phyloP scores from a whole-genome alignment of 73 alveolate species.

The Paramecium sexaurelia region DNA sequence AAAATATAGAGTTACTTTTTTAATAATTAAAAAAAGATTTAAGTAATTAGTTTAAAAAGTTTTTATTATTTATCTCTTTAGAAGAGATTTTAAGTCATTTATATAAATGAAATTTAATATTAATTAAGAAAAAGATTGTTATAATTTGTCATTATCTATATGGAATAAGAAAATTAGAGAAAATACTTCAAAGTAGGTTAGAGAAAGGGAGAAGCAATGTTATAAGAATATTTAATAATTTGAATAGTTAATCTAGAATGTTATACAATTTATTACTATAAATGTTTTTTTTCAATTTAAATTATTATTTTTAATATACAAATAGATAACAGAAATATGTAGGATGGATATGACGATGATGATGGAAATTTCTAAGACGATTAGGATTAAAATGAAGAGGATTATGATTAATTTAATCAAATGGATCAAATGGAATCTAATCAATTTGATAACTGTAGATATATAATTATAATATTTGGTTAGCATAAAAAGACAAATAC shows the following conservation, averaged over 20 bases:
- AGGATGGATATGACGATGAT: constrained; percentile 43
- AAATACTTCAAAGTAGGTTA: too few species aligned
- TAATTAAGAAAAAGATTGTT: too few species aligned
- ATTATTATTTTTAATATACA: not conserved
- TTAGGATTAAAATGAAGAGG: constrained; percentile 37
- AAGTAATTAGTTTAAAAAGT: too few species aligned
- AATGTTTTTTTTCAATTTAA: not conserved
- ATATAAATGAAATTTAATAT: too few species aligned
- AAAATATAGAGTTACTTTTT: too few species aligned
- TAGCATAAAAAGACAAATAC: not conserved
- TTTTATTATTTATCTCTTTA: too few species aligned
- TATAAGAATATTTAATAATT: not conserved
- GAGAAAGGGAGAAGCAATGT: too few species aligned
- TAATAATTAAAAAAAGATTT: too few species aligned
- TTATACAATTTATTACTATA: not conserved
- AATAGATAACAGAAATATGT: not conserved
- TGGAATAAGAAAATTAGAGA: too few species aligned
- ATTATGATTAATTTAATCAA: constrained; percentile 51
- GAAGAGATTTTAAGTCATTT: too few species aligned
- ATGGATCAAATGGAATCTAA: not conserved
- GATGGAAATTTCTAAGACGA: constrained; percentile 40
- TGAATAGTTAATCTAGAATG: not conserved
- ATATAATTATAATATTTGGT: not conserved
- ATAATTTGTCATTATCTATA: too few species aligned
- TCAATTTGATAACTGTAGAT: constrained; percentile 9